These are phyloP conservation scores for Desmodesmus armatus DNA, from an alignment of 139 green algal species.

Conservation along the genomic window DNA sequence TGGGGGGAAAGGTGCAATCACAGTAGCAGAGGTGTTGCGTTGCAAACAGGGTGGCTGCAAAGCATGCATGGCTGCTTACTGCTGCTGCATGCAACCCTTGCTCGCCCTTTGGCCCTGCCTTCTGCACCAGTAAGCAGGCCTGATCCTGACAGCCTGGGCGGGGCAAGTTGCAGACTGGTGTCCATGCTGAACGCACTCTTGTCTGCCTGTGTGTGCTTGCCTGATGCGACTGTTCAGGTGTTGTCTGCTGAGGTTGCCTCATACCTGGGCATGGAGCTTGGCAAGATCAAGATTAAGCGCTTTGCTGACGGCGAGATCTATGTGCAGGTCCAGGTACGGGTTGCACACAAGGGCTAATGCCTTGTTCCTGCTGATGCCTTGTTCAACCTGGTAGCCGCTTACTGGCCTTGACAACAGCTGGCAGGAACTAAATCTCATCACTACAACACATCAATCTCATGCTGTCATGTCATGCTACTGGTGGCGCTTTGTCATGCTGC, in stretches of 20 bases:
- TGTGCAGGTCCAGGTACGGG: slow-evolving; percentile 86
- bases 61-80: too few species aligned
- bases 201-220: slow-evolving; percentile 11
- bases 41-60: too few species aligned
- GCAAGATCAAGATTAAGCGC: slow-evolving; percentile 94
- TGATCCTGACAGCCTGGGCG: too few species aligned
- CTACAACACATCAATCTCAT: too few species aligned
- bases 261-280: slow-evolving; percentile 97
- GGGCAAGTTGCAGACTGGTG: background rate
- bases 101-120: background rate
- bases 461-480: too few species aligned
- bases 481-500: background rate
- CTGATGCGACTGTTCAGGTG: slow-evolving; percentile 52
- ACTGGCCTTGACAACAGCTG: too few species aligned
- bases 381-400: too few species aligned
- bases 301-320: slow-evolving; percentile 99
- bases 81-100: too few species aligned
- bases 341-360: too few species aligned
- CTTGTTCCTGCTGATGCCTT: too few species aligned
- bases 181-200: background rate
- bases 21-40: background rate
- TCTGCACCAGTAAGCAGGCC: background rate
- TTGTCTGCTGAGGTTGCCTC: slow-evolving; percentile 93
- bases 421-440: too few species aligned
- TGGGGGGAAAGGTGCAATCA: background rate